Evolutionary conservation across 345 rosid species (phyloP), one percentile per base, ranked within the genome.

Genomic region (Toxicodendron radicans): DNA sequence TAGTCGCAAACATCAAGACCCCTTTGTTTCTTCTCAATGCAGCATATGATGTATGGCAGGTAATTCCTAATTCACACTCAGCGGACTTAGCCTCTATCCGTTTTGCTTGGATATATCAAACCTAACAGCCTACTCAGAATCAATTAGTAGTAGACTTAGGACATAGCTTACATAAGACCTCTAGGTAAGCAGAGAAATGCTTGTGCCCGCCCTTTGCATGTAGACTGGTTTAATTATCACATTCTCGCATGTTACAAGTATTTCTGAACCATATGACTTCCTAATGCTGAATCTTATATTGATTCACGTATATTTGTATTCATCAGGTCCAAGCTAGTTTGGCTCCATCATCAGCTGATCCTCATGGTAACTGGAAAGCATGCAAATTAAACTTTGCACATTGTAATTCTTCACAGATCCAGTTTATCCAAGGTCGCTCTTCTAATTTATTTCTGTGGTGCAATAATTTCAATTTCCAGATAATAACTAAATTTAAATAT

Each of bases 11-110:
- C 73, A 84, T 93, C 35, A 87, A 87, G 79, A 87, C 98, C 18
- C 97, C 98, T 7, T 71, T 89, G 80, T 91, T 91, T 77, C 83
- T 93, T 77, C 87, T 93, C 78, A 93, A 93, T 75, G 82, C 97
- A 69, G 97, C 97, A 20, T 93, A 93, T 52, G 98, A 93, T 77
- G 68, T 82, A 0, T 91, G 98, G 98, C 97, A 93, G 97, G 98
- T 93, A 85, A 62, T 32, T 67, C 62, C 48, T 8, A 77, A 74
- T 74, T 83, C 75, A 4, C 23, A 58, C 10, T 3, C 23, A 68
- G 7, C 0, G 3, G 48, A 52, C 58, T 51, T 52, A n/a, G 1
- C 41, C 13, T 24, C 53, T 13, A 23, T 23, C 21, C 1, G n/a
- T 68, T 52, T 32, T 12, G 56, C 30, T 0, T 49, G 18, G 7